phyloP scores from a whole-genome alignment of 1,284 basidiomycete species.

The Cutaneotrichosporon sp. region DNA sequence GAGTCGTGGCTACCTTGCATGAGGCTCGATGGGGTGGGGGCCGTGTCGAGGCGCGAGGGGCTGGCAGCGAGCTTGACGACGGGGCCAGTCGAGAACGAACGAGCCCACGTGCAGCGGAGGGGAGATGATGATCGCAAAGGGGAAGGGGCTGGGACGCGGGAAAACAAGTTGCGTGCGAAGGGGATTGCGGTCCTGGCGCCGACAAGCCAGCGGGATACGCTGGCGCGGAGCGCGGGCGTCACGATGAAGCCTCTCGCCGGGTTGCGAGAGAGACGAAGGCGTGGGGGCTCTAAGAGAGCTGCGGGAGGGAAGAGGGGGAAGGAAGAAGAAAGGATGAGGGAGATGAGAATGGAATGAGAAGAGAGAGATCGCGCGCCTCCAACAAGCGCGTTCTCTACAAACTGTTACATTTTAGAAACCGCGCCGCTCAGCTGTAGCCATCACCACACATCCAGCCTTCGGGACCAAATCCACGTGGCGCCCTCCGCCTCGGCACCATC shows the following conservation, averaged over 20 bases:
- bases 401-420: neutral
- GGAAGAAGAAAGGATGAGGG: neutral
- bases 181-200: neutral
- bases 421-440: neutral
- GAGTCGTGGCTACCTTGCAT: constrained; percentile 8
- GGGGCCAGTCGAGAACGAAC: neutral
- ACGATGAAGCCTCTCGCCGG: neutral
- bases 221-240: neutral
- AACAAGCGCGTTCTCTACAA: too few relatives aligned
- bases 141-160: neutral
- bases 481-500: neutral
- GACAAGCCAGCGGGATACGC: neutral
- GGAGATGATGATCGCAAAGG: neutral
- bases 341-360: too few relatives aligned
- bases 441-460: neutral
- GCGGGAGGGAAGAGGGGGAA: neutral
- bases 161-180: neutral
- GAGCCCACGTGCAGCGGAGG: neutral
- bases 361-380: too few relatives aligned
- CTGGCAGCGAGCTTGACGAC: neutral
- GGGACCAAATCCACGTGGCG: neutral
- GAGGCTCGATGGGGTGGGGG: neutral
- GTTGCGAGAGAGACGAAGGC: too few relatives aligned
- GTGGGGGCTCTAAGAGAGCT: too few relatives aligned
- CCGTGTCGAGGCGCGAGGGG: neutral